Conservation (phyloP, 345 rosid genomes). For the Eucalyptus leucophloia region DNA sequence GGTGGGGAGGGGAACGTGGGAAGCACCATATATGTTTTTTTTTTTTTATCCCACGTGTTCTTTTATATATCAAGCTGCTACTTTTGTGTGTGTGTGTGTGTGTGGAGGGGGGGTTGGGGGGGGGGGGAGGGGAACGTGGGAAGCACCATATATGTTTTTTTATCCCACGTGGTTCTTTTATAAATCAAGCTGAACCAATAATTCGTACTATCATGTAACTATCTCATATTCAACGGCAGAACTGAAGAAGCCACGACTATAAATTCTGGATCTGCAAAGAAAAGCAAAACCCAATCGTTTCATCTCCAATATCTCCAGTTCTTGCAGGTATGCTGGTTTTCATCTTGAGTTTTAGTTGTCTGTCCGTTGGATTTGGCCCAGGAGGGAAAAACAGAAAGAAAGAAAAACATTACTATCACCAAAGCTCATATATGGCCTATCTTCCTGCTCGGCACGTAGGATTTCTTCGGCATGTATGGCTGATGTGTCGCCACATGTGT, state of each 20-base stretch:
- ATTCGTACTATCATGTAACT: not conserved
- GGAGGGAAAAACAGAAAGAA: not conserved
- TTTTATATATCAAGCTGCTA: no score
- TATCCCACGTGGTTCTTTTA: no score
- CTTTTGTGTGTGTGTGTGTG: no score
- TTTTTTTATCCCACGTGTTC: no score
- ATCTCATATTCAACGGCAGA: not conserved
- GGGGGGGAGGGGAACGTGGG: no score
- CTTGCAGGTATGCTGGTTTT: not conserved
- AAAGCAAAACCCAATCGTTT: not conserved
- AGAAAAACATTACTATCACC: no score
- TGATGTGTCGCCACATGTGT: not conserved
- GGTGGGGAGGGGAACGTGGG: no score
- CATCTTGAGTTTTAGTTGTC: not conserved
- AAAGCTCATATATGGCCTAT: not conserved
- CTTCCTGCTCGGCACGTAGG: not conserved
- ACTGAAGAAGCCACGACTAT: not conserved
- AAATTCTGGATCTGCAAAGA: not conserved
- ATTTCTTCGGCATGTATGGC: not conserved
- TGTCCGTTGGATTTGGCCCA: not conserved
- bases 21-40: no score
- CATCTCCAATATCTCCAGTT: not conserved
- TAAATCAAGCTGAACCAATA: no score
- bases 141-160: no score
- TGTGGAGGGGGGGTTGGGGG: no score